These are phyloP conservation scores for Lentithecium fluviatile DNA, from an alignment of 495 filamentous ascomycete genomes.

Conservation along the genomic window DNA sequence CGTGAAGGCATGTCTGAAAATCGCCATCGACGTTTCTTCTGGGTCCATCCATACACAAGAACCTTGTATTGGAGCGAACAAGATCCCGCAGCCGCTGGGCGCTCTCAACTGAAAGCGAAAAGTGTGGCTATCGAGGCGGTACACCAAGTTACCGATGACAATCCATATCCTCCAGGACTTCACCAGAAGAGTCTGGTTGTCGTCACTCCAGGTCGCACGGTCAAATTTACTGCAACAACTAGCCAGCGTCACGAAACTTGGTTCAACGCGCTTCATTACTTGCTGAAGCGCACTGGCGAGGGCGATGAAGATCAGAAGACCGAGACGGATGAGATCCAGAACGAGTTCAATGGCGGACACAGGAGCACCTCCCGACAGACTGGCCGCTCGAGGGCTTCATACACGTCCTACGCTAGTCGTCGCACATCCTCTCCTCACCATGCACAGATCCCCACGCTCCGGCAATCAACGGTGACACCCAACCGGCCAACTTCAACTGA, in stretches of 20 bases:
- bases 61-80: constrained; percentile 95
- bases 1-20: constrained; percentile 82
- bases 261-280: constrained; percentile 96
- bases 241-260: constrained; percentile 94
- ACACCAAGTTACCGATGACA: constrained; percentile 91
- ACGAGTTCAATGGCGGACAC: constrained; percentile 81
- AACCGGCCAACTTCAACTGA: constrained; percentile 15
- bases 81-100: constrained; percentile 76
- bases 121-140: constrained; percentile 93
- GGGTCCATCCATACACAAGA: constrained; percentile 96
- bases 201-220: constrained; percentile 78
- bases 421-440: constrained; percentile 57
- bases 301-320: constrained; percentile 57
- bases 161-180: constrained; percentile 89
- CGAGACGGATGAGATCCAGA: constrained; percentile 65
- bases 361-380: constrained; percentile 55
- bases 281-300: constrained; percentile 71
- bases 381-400: constrained; percentile 61
- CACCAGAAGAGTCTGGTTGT: constrained; percentile 91
- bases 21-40: constrained; percentile 93
- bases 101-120: constrained; percentile 81
- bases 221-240: constrained; percentile 93
- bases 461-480: neutral
- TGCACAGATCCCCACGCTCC: constrained; percentile 39
- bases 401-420: constrained; percentile 81